Evolutionary conservation across 2,329 filamentous ascomycete species (phyloP).

Genomic region (Tolypocladium guangdongense): DNA sequence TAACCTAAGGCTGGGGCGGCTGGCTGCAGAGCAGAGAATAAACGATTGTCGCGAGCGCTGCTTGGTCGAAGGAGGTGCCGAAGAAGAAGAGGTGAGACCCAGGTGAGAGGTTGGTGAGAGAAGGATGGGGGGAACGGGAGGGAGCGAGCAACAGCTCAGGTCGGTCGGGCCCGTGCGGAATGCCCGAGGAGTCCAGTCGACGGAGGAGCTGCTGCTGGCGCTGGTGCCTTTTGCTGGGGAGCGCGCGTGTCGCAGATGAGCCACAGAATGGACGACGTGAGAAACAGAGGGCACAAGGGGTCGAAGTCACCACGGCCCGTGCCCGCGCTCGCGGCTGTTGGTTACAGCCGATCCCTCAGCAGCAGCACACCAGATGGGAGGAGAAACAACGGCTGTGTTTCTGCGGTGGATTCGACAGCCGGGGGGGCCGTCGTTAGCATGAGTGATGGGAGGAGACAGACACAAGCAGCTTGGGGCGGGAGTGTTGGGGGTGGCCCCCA

Average conservation of each 20-base stretch:
- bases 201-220: not conserved
- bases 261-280: conserved; percentile 6
- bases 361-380: not conserved
- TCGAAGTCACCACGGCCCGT: conserved; percentile 6
- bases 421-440: not conserved
- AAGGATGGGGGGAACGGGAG: not conserved
- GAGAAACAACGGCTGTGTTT: not conserved
- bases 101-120: not conserved
- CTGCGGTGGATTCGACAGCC: not conserved
- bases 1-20: not conserved
- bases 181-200: not conserved
- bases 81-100: not conserved
- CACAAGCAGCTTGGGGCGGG: not conserved
- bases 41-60: not conserved
- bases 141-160: not conserved
- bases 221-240: conserved; percentile 1
- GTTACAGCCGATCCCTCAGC: not conserved
- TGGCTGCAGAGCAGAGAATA: not conserved
- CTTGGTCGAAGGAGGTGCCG: not conserved
- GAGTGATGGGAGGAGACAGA: not conserved
- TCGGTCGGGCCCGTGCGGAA: conserved; percentile 1
- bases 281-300: conserved; percentile 4
- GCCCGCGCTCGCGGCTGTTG: conserved; percentile 1
- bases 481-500: not conserved
- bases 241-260: conserved; percentile 7